These are phyloP conservation scores for Suillus subalutaceus DNA, from an alignment of 768 basidiomycete genomes.

Conservation along the genomic window DNA sequence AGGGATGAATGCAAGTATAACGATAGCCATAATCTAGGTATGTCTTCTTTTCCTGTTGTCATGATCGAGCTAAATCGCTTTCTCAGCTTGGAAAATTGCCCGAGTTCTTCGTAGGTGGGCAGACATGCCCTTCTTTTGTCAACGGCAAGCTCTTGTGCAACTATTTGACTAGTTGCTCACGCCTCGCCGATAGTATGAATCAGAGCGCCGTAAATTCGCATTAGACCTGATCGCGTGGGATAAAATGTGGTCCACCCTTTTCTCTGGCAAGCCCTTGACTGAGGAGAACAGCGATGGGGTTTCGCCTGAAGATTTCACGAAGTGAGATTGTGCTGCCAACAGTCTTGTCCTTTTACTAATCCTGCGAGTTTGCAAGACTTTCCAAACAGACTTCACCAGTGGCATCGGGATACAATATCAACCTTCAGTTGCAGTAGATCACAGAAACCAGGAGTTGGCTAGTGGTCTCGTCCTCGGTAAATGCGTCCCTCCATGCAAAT, in stretches of 20 bases:
- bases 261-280: conserved; percentile 53
- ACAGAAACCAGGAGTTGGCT: conserved; percentile 40
- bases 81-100: conserved; percentile 53
- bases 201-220: conserved; percentile 55
- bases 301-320: conserved; percentile 46
- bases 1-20: conserved; percentile 58
- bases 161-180: neutral
- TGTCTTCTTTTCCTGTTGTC: neutral
- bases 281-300: conserved; percentile 39
- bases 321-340: conserved; percentile 28
- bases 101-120: conserved; percentile 52
- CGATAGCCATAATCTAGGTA: conserved; percentile 54
- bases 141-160: conserved; percentile 36
- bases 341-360: neutral
- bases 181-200: conserved; percentile 45
- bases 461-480: conserved; percentile 47
- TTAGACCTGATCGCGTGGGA: conserved; percentile 58
- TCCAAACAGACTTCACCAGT: conserved; percentile 47
- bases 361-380: conserved; percentile 34
- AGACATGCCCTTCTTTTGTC: conserved; percentile 45
- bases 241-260: conserved; percentile 51
- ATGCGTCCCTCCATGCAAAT: conserved; percentile 49
- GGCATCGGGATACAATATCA: conserved; percentile 53
- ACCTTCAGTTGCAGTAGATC: conserved; percentile 39
- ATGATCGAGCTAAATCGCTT: neutral